Evolutionary conservation across 805 yeast genomes (phyloP).

Genomic region (Pichia insulana): DNA sequence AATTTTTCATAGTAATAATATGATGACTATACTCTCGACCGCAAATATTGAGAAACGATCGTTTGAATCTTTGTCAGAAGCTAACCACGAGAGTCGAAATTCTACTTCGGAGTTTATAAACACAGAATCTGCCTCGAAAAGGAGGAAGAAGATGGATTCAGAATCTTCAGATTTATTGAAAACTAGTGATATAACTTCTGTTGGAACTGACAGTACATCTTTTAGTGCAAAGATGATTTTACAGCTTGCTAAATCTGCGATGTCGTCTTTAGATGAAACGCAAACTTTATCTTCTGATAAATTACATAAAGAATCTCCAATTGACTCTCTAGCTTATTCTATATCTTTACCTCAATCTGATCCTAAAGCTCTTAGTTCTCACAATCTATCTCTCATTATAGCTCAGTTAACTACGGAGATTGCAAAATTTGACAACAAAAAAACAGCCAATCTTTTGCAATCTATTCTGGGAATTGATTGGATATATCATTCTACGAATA

Average conservation of each 20-base stretch:
- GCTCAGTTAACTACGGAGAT: conserved; percentile 54
- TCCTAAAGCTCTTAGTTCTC: conserved; percentile 44
- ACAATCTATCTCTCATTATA: conserved; percentile 48
- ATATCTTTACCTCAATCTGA: conserved; percentile 43
- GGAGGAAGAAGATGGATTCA: background rate
- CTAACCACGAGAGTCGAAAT: background rate
- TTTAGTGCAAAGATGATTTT: conserved; percentile 10
- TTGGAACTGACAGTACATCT: background rate
- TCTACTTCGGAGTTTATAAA: background rate
- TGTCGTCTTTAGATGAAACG: conserved; percentile 56
- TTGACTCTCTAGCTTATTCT: conserved; percentile 54
- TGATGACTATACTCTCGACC: conserved; percentile 6
- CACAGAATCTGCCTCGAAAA: background rate
- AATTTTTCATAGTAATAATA: background rate
- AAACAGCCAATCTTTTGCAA: conserved; percentile 44
- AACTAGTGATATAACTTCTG: background rate
- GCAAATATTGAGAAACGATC: conserved; percentile 2
- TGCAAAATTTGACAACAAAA: conserved; percentile 53
- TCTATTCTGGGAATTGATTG: conserved; percentile 59
- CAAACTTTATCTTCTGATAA: conserved; percentile 28
- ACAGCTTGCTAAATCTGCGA: conserved; percentile 51
- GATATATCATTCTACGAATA: conserved; percentile 33
- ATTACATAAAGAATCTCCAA: conserved; percentile 27
- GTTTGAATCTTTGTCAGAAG: background rate
- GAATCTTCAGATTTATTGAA: background rate